Conservation (phyloP, 225 moss, liverwort and hornwort genomes). For the Antitrichia curtipendula region DNA sequence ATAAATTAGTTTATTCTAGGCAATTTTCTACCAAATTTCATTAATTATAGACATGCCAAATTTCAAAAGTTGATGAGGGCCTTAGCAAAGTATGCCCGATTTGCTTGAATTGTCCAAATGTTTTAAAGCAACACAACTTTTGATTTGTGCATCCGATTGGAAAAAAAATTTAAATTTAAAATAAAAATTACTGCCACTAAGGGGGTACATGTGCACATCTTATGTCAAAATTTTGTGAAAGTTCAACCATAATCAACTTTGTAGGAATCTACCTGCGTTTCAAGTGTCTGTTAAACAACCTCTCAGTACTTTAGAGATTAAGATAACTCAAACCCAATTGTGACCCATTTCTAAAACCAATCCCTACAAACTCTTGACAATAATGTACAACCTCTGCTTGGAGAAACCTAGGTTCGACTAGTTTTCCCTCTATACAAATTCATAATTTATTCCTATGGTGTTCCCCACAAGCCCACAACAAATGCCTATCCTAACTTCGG, state of each 20-base stretch:
- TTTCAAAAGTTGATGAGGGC: background rate
- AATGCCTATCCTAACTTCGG: no score
- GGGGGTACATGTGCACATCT: background rate
- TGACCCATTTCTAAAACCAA: background rate
- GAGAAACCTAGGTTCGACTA: background rate
- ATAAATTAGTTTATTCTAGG: fast-evolving
- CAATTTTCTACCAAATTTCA: background rate
- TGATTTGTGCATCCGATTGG: fast-evolving
- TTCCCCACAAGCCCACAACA: background rate
- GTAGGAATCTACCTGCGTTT: background rate
- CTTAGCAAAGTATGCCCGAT: background rate
- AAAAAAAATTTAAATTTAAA: no score
- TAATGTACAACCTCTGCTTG: background rate
- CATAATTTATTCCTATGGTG: background rate
- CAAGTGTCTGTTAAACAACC: fast-evolving
- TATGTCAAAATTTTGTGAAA: background rate
- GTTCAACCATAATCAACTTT: background rate
- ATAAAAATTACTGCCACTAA: background rate
- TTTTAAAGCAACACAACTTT: background rate
- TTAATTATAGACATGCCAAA: background rate
- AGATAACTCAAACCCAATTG: background rate
- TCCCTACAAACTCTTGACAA: background rate
- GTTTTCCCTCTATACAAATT: fast-evolving
- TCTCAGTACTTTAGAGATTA: background rate
- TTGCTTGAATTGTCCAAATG: fast-evolving